These are phyloP conservation scores for Chlamydomonas eustigma DNA, from an alignment of 139 green algal species.

Conservation along the genomic window DNA sequence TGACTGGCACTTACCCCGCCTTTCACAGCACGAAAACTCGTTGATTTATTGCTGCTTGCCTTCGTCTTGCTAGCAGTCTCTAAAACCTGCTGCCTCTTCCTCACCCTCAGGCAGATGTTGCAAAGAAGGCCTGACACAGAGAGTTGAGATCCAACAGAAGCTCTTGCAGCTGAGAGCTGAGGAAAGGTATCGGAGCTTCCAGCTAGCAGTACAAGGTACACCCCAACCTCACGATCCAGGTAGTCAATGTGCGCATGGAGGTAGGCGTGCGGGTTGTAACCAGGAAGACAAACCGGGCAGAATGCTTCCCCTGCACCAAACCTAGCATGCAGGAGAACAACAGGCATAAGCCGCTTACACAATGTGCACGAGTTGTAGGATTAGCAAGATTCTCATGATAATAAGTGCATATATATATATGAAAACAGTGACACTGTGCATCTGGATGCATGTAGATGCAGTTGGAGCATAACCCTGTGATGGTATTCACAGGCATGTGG, in stretches of 20 bases:
- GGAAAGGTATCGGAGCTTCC: conserved; percentile 43
- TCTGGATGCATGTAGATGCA: background rate
- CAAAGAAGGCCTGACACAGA: conserved; percentile 19
- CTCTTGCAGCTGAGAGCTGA: conserved; percentile 22
- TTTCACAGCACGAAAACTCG: too few relatives aligned
- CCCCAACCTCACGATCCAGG: conserved; percentile 29
- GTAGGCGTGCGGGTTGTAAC: conserved; percentile 71
- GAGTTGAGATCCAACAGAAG: conserved; percentile 7
- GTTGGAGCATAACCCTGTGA: background rate
- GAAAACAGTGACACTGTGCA: background rate
- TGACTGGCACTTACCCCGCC: too few relatives aligned
- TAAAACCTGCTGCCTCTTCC: conserved; percentile 16
- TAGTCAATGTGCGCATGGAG: conserved; percentile 78
- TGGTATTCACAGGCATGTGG: background rate
- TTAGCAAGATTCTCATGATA: too few relatives aligned
- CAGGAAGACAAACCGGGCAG: conserved; percentile 76
- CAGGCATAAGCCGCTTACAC: too few relatives aligned
- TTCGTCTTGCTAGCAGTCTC: too few relatives aligned
- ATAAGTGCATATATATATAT: too few relatives aligned
- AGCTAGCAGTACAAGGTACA: conserved; percentile 58
- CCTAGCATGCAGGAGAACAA: too few relatives aligned
- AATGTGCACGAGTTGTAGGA: too few relatives aligned
- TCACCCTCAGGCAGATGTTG: conserved; percentile 22
- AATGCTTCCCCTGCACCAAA: conserved; percentile 52
- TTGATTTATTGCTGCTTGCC: too few relatives aligned